Percentiles rank a stretch among this genome's conserved stretches.
Evolutionary conservation across 495 filamentous ascomycete species (phyloP).

Genomic region (Penicillium roqueforti): DNA sequence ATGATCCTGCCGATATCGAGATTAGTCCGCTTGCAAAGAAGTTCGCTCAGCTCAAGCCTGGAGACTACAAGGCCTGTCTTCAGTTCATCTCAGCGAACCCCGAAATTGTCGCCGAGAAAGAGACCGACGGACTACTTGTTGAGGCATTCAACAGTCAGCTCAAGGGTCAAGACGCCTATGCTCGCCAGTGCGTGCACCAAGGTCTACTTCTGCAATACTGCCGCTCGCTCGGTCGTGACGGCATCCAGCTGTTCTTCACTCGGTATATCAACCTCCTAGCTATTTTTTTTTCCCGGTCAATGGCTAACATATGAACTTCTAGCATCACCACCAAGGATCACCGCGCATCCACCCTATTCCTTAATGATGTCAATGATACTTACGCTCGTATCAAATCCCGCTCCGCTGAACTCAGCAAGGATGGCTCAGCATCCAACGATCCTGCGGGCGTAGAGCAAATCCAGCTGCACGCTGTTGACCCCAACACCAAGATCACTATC

Average conservation of each 20-base stretch:
- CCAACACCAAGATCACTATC: conserved; percentile 90
- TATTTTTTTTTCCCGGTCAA: neutral
- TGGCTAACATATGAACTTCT: conserved; percentile 12
- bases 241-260: conserved; percentile 91
- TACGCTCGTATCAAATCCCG: conserved; percentile 76
- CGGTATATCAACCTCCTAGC: conserved; percentile 42
- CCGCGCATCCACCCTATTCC: conserved; percentile 87
- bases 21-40: conserved; percentile 69
- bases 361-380: conserved; percentile 84
- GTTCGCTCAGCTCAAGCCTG: conserved; percentile 74
- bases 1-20: conserved; percentile 68
- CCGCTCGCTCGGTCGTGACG: conserved; percentile 79
- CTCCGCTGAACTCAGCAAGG: conserved; percentile 67
- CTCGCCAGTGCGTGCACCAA: conserved; percentile 90
- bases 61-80: conserved; percentile 67
- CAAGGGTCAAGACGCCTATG: conserved; percentile 67
- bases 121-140: conserved; percentile 86
- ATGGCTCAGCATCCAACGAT: conserved; percentile 60
- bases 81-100: conserved; percentile 74
- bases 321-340: conserved; percentile 89
- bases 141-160: conserved; percentile 86
- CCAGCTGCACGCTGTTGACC: conserved; percentile 93
- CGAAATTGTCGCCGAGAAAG: conserved; percentile 73
- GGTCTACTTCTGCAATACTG: conserved; percentile 92
- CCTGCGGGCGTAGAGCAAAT: conserved; percentile 89